Evolutionary conservation across 2,329 filamentous ascomycete genomes (phyloP).

Genomic region (Blastomyces percursus): DNA sequence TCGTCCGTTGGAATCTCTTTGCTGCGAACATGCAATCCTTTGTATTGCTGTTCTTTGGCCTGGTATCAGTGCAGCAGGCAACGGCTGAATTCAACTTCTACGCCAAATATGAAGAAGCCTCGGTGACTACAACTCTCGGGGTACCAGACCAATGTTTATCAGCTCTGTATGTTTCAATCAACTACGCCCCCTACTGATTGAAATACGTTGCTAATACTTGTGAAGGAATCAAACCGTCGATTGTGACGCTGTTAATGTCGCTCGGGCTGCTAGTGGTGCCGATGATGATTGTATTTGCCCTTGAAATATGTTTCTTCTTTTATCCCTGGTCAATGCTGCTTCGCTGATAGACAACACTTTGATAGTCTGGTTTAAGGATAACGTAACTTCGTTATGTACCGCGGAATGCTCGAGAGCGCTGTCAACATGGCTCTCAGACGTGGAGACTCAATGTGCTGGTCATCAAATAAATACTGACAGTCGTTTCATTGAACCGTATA

Average conservation of each 20-base stretch:
- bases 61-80: conserved; percentile 5
- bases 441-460: conserved; percentile 11
- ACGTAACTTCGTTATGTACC: conserved; percentile 13
- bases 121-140: conserved; percentile 10
- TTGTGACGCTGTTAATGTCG: conserved; percentile 13
- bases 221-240: conserved; percentile 14
- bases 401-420: conserved; percentile 10
- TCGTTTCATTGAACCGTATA: conserved; percentile 12
- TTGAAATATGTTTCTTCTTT: not conserved
- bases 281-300: conserved; percentile 12
- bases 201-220: not conserved
- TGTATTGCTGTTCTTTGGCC: conserved; percentile 1
- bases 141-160: conserved; percentile 11
- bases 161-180: conserved; percentile 11
- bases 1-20: not conserved
- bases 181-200: not conserved
- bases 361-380: conserved; percentile 13
- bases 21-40: not conserved
- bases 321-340: not conserved
- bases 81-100: conserved; percentile 14
- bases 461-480: conserved; percentile 11
- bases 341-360: conserved; percentile 2
- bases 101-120: conserved; percentile 12
- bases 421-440: conserved; percentile 11
- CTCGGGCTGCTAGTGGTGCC: conserved; percentile 11